A percentile compares a stretch with the other conserved stretches of the same genome.
Conservation (phyloP, 2,329 filamentous ascomycete genomes). For the Aspergillaceae sp. region DNA sequence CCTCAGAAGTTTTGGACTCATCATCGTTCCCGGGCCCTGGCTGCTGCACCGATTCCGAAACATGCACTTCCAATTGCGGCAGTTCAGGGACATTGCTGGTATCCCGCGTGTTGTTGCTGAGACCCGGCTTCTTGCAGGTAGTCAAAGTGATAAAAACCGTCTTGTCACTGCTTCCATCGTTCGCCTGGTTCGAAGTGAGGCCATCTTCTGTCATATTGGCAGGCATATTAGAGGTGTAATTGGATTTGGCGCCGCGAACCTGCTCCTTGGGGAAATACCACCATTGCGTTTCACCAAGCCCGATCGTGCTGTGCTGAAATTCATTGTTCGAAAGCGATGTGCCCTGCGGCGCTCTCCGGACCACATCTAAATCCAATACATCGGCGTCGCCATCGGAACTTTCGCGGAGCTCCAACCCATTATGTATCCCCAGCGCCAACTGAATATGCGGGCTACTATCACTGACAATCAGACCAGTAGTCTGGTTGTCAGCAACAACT, state of each 20-base stretch:
- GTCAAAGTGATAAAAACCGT: slow-evolving; percentile 74
- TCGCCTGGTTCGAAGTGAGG: slow-evolving; percentile 10
- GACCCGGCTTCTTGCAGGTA: slow-evolving; percentile 67
- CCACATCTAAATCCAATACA: slow-evolving; percentile 38
- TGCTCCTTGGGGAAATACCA: slow-evolving; percentile 56
- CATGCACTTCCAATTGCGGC: slow-evolving; percentile 68
- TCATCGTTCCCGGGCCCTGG: background rate
- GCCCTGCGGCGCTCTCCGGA: slow-evolving; percentile 46
- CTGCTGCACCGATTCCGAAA: slow-evolving; percentile 47
- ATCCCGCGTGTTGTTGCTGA: slow-evolving; percentile 25
- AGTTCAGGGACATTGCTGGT: slow-evolving; percentile 39
- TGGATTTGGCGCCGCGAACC: slow-evolving; percentile 40
- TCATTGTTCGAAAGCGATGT: slow-evolving; percentile 57
- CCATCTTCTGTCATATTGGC: slow-evolving; percentile 17
- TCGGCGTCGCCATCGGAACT: slow-evolving; percentile 19
- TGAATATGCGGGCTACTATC: slow-evolving; percentile 23
- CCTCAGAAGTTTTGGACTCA: slow-evolving; percentile 39
- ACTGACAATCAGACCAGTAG: slow-evolving; percentile 33
- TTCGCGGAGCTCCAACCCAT: slow-evolving; percentile 24
- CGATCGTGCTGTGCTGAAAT: slow-evolving; percentile 51
- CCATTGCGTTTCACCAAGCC: slow-evolving; percentile 52
- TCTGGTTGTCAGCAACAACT: slow-evolving; percentile 35
- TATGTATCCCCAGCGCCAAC: slow-evolving; percentile 21
- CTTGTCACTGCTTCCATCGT: slow-evolving; percentile 12
- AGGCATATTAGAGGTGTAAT: slow-evolving; percentile 19